Percentiles rank a stretch among this genome's conserved stretches.
Conservation (phyloP, 2,329 filamentous ascomycete species). For the Hypoxylon sp. region DNA sequence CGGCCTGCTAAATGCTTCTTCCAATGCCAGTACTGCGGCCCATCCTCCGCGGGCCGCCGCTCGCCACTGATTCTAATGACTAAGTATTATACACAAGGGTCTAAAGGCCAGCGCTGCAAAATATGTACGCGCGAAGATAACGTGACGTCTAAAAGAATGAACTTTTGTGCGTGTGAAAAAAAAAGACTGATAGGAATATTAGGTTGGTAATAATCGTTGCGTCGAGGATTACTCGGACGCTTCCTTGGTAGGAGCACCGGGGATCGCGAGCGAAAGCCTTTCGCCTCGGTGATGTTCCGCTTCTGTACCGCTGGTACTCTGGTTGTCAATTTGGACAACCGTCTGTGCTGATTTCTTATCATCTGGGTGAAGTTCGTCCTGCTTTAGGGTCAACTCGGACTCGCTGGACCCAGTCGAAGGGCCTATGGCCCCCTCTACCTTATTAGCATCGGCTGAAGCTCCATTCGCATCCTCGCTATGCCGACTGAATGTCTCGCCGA, state of each 20-base stretch:
- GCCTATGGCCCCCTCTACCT: conserved; percentile 21
- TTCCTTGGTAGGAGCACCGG: conserved; percentile 48
- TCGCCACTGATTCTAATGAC: conserved; percentile 42
- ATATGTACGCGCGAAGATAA: conserved; percentile 42
- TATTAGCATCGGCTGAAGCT: conserved; percentile 30
- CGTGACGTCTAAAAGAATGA: conserved; percentile 40
- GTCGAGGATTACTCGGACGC: conserved; percentile 37
- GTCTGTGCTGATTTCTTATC: conserved; percentile 28
- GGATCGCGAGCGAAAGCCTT: conserved; percentile 58
- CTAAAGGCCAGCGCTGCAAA: conserved; percentile 34
- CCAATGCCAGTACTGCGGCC: conserved; percentile 38
- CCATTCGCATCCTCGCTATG: conserved; percentile 54
- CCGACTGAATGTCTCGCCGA: conserved; percentile 55
- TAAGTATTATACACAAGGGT: conserved; percentile 50
- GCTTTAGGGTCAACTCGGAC: conserved; percentile 29
- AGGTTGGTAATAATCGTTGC: conserved; percentile 14
- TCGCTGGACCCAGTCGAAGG: conserved; percentile 34
- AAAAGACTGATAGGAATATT: conserved; percentile 35
- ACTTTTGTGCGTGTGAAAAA: conserved; percentile 36
- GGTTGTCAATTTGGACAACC: conserved; percentile 14
- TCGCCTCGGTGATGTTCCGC: conserved; percentile 50
- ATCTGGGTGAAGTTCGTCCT: conserved; percentile 16
- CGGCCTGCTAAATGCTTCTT: conserved; percentile 40
- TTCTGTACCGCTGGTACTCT: conserved; percentile 33
- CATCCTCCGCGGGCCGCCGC: conserved; percentile 28